Base-by-base conservation (phyloP, 2,329 filamentous ascomycete genomes). In the Paracoccidioides lutzii region DNA sequence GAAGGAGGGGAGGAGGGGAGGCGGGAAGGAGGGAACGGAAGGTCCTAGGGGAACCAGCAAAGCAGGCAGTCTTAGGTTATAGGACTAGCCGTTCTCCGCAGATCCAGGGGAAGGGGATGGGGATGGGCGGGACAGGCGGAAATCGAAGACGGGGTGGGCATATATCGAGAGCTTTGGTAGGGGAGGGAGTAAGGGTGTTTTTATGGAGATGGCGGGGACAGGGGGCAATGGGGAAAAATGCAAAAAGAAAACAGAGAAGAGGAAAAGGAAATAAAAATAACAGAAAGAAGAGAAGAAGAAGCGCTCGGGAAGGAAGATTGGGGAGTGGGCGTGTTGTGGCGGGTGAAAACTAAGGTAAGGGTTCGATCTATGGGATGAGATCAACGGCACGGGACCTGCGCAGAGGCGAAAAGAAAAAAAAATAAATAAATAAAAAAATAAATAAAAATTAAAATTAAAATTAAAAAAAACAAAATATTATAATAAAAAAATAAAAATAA, bases 241-340 rank as follows among this genome's bases (percentile, higher is more conserved):
- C 10, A 41, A 43, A 10, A 32, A 43, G 2, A 22, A 5, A 38
- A 8, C 35, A 12, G 37, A 12, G 15, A 33, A 15, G 12, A 45
- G 22, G 22, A 53, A 1, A 35, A 28, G n/a, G 10, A 7, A n/a
- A 14, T 50, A 53, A 52, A 35, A 45, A 54, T 54, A 42, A 30
- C 10, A 5, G 28, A 49, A 30, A 38, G 55, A 41, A 48, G 41
- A 53, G 30, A 22, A 30, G 53, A 55, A 43, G 30, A 32, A 51
- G 55, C 42, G 32, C 33, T 40, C 28, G 48, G 57, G 37, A 57
- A 48, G 46, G 43, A 58, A 44, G 50, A 41, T 30, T 46, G 32
- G 35, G 22, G 32, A 45, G 46, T 42, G 10, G 32, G 12, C 51
- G 45, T 15, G 45, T 49, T 10, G 30, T 15, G 33, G 30, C 30